Base-by-base conservation (phyloP, 2,329 filamentous ascomycete species). In the Clarireedia monteithiana region DNA sequence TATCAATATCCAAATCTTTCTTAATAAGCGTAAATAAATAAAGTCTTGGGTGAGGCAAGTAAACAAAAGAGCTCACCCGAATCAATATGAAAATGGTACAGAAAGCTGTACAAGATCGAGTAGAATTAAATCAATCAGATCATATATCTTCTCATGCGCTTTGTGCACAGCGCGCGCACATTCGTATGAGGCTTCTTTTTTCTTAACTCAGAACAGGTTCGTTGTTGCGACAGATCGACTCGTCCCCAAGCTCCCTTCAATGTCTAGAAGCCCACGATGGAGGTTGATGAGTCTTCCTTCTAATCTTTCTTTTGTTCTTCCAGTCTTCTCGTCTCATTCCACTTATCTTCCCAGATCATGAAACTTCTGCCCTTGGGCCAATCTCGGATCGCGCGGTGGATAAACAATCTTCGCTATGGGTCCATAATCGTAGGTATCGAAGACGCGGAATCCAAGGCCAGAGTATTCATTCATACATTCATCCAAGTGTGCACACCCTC, bases 161-260 rank as follows among this genome's bases (percentile, higher is more conserved):
- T 48, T 45, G 42, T 39, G 53, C 48, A 52, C 53, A 45, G 53
- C 55, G 42, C 39, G 42, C 44, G 36, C 24, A 39, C 12, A 30
- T 53, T 52, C 27, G 14, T 44, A 44, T 5, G n/a, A 34, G 30
- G 30, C 30, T 6, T 17, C 17, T 44, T 44, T 7, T 44, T 17
- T 51, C 20, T 51, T 51, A 20, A 26, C 14, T 27, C n/a, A 3
- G 23, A 44, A 44, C 23, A 44, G n/a, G 5, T 44, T 44, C 40
- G 30, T 34, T 34, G 30, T 34, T 34, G 30, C 30, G 30, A 34
- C 12, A n/a, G 40, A 38, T 44, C 50, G 20, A 55, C 38, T 36
- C 24, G 40, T 45, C 47, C 27, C 47, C 51, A 34, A 50, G 39
- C 47, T 58, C 55, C 40, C 40, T 45, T 46, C 40, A 38, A 55